Evolutionary conservation across 2,329 filamentous ascomycete species (phyloP), one percentile per base, ranked within the genome.

Genomic region (Hypoxylon rubiginosum): DNA sequence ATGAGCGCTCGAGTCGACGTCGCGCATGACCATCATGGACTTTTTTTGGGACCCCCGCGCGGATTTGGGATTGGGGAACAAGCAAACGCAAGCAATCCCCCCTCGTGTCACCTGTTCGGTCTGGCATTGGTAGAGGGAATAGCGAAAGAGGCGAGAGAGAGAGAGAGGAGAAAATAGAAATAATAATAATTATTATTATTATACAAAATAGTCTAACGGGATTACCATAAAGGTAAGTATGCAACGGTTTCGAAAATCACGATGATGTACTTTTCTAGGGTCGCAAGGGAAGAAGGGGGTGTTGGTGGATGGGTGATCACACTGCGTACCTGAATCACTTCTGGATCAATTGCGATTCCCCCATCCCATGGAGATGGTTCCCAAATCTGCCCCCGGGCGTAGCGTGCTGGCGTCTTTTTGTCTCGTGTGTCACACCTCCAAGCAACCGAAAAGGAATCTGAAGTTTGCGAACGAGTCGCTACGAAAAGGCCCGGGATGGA

Each of bases 321-420:
- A 65, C 62, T 56, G 54, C 52, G 67, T 70, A 63, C 67, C 67
- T 70, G 67, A 70, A 70, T 70, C 67, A 69, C 46, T 55, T 58
- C 43, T 50, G 58, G 55, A 58, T 68, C 53, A 28, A 19, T 43
- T 26, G 36, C 36, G 56, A 51, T 17, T 46, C 51, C 46, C 39
- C 21, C 21, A 24, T 54, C 53, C 58, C 32, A 46, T 50, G 59
- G 61, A 45, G 62, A 65, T 58, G 57, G 45, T 61, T 62, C 58
- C 56, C 59, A 51, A 62, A 26, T 26, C 55, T n/a, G 30, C 54
- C 53, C 41, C 45, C 34, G 55, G 51, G 3, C 39, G 67, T 46
- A 64, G 65, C 67, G 67, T 70, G 67, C 64, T 61, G 60, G 60
- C 57, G 21, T 4, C 4, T 15, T 9, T 41, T 15, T 69, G 67